These are phyloP conservation scores for Oropetium thomaeum DNA, from an alignment of 176 grass and related monocot species.

Conservation along the genomic window DNA sequence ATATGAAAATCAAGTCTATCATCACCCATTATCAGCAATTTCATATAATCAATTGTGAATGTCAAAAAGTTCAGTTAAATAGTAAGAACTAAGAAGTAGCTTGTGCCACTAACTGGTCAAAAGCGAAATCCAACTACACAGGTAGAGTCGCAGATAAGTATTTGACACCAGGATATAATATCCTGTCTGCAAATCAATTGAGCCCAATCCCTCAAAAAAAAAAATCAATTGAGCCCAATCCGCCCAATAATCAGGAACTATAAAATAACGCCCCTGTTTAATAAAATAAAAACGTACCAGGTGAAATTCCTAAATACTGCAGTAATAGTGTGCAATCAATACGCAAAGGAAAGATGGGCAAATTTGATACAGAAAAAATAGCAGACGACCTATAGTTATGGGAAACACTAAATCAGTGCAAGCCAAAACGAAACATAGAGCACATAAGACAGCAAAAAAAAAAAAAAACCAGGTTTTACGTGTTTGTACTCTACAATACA, in stretches of 20 bases:
- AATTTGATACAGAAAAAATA: background rate
- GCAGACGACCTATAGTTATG: background rate
- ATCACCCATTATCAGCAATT: background rate
- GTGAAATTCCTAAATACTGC: background rate
- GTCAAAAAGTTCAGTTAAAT: background rate
- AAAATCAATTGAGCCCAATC: background rate
- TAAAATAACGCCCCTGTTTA: background rate
- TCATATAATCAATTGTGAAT: background rate
- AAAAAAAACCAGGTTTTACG: background rate
- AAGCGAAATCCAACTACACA: background rate
- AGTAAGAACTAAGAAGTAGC: background rate
- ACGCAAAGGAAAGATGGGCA: background rate
- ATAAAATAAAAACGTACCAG: too few species aligned
- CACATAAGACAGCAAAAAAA: background rate
- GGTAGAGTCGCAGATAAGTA: background rate
- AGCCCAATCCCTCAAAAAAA: background rate
- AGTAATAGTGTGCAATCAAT: background rate
- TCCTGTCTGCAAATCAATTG: background rate
- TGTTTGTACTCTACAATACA: background rate
- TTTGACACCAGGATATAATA: background rate
- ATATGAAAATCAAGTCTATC: background rate
- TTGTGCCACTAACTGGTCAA: background rate
- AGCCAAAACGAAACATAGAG: background rate
- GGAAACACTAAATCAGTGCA: background rate
- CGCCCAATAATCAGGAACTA: background rate